Evolutionary conservation across 345 rosid species (phyloP).

Genomic region (Gossypium arboreum): DNA sequence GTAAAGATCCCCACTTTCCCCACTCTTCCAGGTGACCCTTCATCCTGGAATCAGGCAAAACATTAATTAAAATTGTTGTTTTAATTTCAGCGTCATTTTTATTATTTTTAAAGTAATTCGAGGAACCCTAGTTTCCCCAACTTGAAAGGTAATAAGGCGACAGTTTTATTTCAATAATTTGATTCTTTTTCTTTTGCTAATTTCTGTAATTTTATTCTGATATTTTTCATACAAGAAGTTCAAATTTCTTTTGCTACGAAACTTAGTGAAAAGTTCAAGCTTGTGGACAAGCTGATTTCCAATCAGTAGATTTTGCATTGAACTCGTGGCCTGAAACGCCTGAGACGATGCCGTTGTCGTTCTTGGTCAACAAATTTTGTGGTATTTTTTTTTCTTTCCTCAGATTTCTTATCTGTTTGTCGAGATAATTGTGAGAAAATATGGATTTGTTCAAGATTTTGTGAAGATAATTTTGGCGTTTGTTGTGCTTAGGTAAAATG

Average conservation of each 20-base stretch:
- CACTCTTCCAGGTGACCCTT: neutral
- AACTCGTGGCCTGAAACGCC: neutral
- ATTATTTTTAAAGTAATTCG: neutral
- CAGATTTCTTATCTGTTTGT: neutral
- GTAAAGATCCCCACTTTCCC: neutral
- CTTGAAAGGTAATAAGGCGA: slow-evolving; percentile 3
- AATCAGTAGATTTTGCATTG: neutral
- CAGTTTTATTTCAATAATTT: slow-evolving; percentile 5
- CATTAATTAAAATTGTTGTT: neutral
- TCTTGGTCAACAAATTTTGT: slow-evolving; percentile 2
- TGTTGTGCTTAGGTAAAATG: neutral
- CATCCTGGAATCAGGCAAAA: neutral
- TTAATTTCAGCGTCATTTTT: neutral
- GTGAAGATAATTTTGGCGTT: neutral
- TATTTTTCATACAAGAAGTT: neutral
- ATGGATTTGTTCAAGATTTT: neutral
- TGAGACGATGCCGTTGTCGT: neutral
- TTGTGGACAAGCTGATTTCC: neutral
- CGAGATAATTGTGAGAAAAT: neutral
- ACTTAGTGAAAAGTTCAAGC: neutral
- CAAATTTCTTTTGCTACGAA: neutral
- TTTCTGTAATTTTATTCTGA: neutral
- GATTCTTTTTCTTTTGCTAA: neutral
- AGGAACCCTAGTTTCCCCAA: slow-evolving; percentile 13
- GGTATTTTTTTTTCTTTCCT: neutral